phyloP scores from a whole-genome alignment of 129 eudicot genomes.

The Rutidosis leptorrhynchoides region DNA sequence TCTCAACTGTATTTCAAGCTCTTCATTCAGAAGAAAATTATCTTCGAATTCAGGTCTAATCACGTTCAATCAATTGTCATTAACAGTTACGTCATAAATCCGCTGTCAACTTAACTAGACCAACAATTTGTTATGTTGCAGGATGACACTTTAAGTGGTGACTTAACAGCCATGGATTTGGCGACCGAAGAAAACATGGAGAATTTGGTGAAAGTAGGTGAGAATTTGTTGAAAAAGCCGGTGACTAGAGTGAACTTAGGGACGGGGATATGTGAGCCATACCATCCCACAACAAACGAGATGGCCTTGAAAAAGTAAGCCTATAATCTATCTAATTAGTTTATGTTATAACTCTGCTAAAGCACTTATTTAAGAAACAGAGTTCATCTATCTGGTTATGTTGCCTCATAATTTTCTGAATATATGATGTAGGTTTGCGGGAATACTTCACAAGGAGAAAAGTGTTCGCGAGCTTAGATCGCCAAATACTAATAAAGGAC shows the following conservation, averaged over 20 bases:
- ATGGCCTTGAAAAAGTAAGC: constrained; percentile 38
- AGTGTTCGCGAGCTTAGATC: constrained; percentile 35
- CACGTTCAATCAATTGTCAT: not conserved
- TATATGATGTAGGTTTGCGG: constrained; percentile 33
- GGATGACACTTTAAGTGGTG: constrained; percentile 48
- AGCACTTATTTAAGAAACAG: not conserved
- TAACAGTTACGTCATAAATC: not conserved
- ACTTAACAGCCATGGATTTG: constrained; percentile 31
- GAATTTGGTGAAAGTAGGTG: constrained; percentile 39
- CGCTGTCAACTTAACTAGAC: not conserved
- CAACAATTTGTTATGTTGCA: not conserved
- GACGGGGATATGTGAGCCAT: constrained; percentile 33
- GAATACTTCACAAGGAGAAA: constrained; percentile 40
- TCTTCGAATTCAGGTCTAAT: constrained; percentile 55
- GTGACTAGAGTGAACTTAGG: constrained; percentile 34
- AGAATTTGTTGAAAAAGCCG: constrained; percentile 39
- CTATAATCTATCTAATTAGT: not conserved
- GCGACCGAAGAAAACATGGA: constrained; percentile 39
- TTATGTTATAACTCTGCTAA: not conserved
- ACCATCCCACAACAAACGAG: constrained; percentile 35
- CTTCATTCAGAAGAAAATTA: constrained; percentile 38
- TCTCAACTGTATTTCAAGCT: constrained; percentile 39
- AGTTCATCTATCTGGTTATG: not conserved
- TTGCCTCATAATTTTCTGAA: not conserved
- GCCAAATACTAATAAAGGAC: constrained; percentile 26